A percentile compares a stretch with the other conserved stretches of the same genome.
phyloP scores from a whole-genome alignment of 441 rosid species.

The Jatropha multifida region DNA sequence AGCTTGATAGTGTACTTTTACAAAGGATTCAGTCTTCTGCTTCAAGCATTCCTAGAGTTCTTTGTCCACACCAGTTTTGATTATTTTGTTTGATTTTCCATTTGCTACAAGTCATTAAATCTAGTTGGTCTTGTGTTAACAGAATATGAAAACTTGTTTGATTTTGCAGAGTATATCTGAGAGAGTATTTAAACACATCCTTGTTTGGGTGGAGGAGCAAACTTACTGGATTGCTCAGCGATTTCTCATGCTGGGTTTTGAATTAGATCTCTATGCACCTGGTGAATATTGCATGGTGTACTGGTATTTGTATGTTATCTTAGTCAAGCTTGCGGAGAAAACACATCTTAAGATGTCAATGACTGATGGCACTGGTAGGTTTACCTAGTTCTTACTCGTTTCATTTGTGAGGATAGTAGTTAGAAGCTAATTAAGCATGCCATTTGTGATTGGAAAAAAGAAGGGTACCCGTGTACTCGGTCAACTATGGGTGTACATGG shows the following conservation, averaged over 20 bases:
- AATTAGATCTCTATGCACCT: conserved; percentile 87
- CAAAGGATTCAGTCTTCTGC: not conserved
- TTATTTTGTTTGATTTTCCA: not conserved
- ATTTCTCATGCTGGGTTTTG: conserved; percentile 87
- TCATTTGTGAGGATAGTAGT: conserved; percentile 4
- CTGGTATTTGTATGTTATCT: conserved; percentile 78
- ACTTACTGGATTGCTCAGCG: conserved; percentile 91
- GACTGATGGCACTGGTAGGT: conserved; percentile 45
- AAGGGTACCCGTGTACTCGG: not conserved
- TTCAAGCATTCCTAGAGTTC: not conserved
- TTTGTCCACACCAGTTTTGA: not conserved
- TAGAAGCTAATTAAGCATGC: not conserved
- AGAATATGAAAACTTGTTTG: conserved; percentile 13
- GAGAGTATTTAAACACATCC: conserved; percentile 60
- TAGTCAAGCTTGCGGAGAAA: conserved; percentile 82
- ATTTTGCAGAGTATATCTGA: conserved; percentile 54
- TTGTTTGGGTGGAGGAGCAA: conserved; percentile 91
- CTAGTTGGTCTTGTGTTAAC: not conserved
- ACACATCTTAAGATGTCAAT: conserved; percentile 59
- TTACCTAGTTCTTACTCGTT: conserved; percentile 8
- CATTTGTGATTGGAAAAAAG: not conserved
- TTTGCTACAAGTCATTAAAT: not conserved
- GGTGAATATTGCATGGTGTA: conserved; percentile 95
- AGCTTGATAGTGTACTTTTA: not conserved
- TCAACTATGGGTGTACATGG: not conserved